Evolutionary conservation across 192 early-diverging fungal species (phyloP), one percentile per base, ranked within the genome.

Genomic region (Backusella macrospora): DNA sequence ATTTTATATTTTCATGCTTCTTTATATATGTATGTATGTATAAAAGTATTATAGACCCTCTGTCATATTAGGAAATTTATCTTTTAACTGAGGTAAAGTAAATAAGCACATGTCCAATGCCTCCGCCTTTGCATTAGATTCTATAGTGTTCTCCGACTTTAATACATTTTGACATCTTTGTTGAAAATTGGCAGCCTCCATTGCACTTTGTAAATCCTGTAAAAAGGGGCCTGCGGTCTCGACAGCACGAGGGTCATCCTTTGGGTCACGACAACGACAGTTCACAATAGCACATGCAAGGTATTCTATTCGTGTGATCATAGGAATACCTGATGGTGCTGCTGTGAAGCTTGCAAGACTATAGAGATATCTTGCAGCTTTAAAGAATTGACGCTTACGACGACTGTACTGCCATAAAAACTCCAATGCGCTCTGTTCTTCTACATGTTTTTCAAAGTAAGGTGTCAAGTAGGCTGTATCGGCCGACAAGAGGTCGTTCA

Each of bases 391-490:
- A 13, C 45, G 62, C 7, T 71, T 48, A 34, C 40, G 47, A 62
- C 70, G 63, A 47, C 75, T 68, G 46, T 80, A 80, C 37, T 68
- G 64, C 73, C 69, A 80, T 16, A 80, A 45, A 44, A 80, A 69
- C 13, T 62, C 45, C 2, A 66, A 42, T 1, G 44, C 67, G 6
- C 44, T 52, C 3, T 72, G 63, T 10, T 62, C 37, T 44, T 52
- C 18, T 1, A 75, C 65, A 55, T 76, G 62, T 21, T 71, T 55
- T 49, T 71, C 52, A 16, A 80, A 65, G 48, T 55, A 80, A 15
- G 73, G 73, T 34, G 73, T 52, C 15, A 80, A 59, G 42, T 62
- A 71, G 5, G 29, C 44, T 47, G 78, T 44, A 9, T 80, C 38
- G 0, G 68, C 64, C 6, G 63, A 34, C 4, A 76, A 48, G 3